phyloP scores from a whole-genome alignment of 176 grass and related monocot genomes.

The Triticum monococcum region DNA sequence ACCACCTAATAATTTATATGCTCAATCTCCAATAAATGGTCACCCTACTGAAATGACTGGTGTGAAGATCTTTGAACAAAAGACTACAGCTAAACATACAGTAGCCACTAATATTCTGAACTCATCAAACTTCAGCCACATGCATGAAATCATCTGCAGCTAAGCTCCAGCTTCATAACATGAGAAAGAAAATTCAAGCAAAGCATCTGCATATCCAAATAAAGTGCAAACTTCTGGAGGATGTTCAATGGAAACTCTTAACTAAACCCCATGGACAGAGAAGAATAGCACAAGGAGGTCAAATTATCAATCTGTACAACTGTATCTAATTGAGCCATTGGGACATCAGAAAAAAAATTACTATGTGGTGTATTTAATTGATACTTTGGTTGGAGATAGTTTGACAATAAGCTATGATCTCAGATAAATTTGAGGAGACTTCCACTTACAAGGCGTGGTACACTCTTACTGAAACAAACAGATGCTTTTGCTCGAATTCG shows the following conservation, averaged over 20 bases:
- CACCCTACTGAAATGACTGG: background rate
- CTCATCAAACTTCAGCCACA: background rate
- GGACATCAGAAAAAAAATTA: background rate
- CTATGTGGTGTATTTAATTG: background rate
- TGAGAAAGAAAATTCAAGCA: background rate
- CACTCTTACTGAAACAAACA: conserved; percentile 82
- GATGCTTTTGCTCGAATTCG: conserved; percentile 94
- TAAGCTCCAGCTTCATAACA: background rate
- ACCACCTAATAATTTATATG: background rate
- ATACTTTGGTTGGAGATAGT: background rate
- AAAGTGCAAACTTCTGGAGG: background rate
- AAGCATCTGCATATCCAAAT: background rate
- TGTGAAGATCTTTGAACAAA: background rate
- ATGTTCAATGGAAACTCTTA: background rate
- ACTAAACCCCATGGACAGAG: background rate
- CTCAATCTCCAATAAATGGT: background rate
- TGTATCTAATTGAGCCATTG: background rate
- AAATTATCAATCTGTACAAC: background rate
- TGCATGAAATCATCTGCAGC: background rate
- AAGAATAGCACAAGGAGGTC: background rate
- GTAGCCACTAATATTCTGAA: background rate
- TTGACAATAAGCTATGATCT: background rate
- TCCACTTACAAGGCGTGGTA: conserved; percentile 82
- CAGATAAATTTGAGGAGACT: background rate
- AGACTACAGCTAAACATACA: conserved; percentile 14